Conservation (phyloP, 2,329 filamentous ascomycete species). For the Stagonosporopsis cucurbitacearum region DNA sequence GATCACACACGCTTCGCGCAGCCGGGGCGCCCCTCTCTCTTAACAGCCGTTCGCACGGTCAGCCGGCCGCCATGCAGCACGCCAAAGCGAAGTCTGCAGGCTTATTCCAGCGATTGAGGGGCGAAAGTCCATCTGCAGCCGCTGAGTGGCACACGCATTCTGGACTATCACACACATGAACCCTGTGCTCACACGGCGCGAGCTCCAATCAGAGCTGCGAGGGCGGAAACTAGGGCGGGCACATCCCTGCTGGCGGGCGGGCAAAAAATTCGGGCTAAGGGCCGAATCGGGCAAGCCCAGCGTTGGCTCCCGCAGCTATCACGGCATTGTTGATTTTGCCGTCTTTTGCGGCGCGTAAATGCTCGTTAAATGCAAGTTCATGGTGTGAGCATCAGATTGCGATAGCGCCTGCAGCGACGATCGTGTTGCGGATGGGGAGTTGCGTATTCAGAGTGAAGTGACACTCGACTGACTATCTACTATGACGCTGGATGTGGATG, state of each 20-base stretch:
- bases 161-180: slow-evolving; percentile 39
- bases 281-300: slow-evolving; percentile 7
- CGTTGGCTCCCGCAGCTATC: slow-evolving; percentile 17
- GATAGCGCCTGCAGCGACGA: slow-evolving; percentile 25
- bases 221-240: slow-evolving; percentile 6
- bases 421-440: slow-evolving; percentile 1
- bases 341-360: slow-evolving; percentile 37
- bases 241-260: slow-evolving; percentile 11
- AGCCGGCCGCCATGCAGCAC: slow-evolving; percentile 22
- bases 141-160: slow-evolving; percentile 42
- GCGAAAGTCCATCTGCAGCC: slow-evolving; percentile 35
- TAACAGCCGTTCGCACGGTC: slow-evolving; percentile 30
- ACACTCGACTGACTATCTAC: slow-evolving; percentile 21
- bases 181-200: slow-evolving; percentile 6
- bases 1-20: slow-evolving; percentile 2
- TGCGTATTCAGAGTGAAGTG: slow-evolving; percentile 20
- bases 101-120: slow-evolving; percentile 25
- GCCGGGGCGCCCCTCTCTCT: slow-evolving; percentile 32
- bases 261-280: slow-evolving; percentile 4
- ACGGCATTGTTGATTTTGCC: slow-evolving; percentile 22
- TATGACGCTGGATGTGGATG: slow-evolving; percentile 8
- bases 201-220: slow-evolving; percentile 32
- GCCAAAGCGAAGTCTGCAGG: slow-evolving; percentile 18
- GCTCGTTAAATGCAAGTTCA: slow-evolving; percentile 24
- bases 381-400: slow-evolving; percentile 30